Evolutionary conservation across 441 rosid genomes (phyloP).

Genomic region (Erodium trifolium): DNA sequence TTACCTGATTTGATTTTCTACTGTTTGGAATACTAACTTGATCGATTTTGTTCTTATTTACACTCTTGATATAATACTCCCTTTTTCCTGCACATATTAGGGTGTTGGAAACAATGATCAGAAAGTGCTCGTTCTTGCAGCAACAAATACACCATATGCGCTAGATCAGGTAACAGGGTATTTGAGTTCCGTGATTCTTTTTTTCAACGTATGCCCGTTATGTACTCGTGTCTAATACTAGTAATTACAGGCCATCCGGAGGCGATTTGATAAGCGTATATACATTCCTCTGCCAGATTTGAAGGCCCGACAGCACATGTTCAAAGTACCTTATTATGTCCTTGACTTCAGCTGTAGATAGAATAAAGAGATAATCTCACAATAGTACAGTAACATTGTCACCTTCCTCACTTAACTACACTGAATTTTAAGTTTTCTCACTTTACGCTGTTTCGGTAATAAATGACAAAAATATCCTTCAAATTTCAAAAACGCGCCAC

Average conservation of each 20-base stretch:
- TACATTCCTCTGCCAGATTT: constrained; percentile 96
- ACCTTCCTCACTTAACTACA: no score
- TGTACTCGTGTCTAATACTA: constrained; percentile 26
- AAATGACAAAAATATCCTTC: no score
- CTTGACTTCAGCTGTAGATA: neutral
- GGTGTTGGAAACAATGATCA: constrained; percentile 93
- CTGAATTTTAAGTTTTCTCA: no score
- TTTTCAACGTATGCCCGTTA: neutral
- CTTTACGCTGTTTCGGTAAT: no score
- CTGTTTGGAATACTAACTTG: neutral
- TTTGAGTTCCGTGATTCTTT: constrained; percentile 9
- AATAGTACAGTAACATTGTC: no score
- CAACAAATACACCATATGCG: constrained; percentile 96
- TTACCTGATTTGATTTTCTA: neutral
- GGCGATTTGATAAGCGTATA: constrained; percentile 99
- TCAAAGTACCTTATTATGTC: constrained; percentile 47
- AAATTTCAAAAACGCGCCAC: no score
- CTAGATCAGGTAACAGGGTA: constrained; percentile 66
- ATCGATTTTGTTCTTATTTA: neutral
- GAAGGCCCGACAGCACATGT: constrained; percentile 97
- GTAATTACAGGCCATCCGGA: constrained; percentile 74
- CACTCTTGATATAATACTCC: neutral
- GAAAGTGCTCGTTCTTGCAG: constrained; percentile 97
- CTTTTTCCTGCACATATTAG: constrained; percentile 30
- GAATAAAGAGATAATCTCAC: neutral